phyloP scores from a whole-genome alignment of 2,329 filamentous ascomycete genomes.

The Beauveria pseudobassiana region DNA sequence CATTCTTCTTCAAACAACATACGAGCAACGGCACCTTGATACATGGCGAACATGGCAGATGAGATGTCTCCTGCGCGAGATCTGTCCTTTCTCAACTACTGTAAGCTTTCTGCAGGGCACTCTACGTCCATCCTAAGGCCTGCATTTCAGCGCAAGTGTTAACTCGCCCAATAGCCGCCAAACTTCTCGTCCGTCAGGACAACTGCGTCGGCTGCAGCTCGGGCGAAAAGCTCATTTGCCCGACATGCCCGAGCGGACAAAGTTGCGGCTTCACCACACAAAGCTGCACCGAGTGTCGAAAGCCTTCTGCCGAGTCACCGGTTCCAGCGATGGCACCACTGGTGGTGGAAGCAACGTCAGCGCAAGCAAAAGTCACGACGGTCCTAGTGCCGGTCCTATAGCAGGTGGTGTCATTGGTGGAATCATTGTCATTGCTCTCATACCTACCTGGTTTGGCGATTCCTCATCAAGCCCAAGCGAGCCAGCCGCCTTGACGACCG shows the following conservation, averaged over 20 bases:
- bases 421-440: conserved; percentile 65
- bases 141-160: background rate
- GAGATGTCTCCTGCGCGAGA: background rate
- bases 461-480: conserved; percentile 74
- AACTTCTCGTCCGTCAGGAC: conserved; percentile 32
- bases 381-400: conserved; percentile 73
- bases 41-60: background rate
- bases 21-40: background rate
- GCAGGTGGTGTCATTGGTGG: conserved; percentile 88
- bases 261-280: conserved; percentile 38
- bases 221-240: conserved; percentile 34
- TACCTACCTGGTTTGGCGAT: conserved; percentile 79
- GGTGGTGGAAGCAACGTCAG: conserved; percentile 28
- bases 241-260: conserved; percentile 33
- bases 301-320: conserved; percentile 36
- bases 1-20: background rate
- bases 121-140: background rate
- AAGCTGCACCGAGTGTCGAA: conserved; percentile 40
- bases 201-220: conserved; percentile 41
- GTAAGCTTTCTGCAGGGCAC: background rate
- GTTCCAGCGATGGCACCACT: conserved; percentile 15
- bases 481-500: conserved; percentile 35
- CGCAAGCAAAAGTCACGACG: conserved; percentile 24
- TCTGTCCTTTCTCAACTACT: conserved; percentile 8
- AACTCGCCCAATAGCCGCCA: conserved; percentile 3